phyloP scores from a whole-genome alignment of 495 filamentous ascomycete species.

The Cenococcum geophilum region DNA sequence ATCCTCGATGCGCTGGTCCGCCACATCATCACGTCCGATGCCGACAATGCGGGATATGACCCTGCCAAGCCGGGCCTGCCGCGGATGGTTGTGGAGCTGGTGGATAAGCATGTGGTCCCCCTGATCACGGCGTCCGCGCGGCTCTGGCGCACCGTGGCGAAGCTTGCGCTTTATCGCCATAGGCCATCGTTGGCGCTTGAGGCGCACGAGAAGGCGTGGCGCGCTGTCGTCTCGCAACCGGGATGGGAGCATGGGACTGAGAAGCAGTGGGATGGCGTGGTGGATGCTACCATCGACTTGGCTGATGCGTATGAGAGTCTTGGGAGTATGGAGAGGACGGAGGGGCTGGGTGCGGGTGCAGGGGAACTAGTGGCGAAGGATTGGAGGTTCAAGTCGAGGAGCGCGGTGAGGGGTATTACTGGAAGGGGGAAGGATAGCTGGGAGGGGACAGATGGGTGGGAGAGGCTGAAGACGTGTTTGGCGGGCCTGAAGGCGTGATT shows the following conservation, averaged over 20 bases:
- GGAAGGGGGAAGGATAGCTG: conserved; percentile 76
- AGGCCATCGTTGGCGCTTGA: conserved; percentile 66
- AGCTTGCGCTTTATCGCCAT: conserved; percentile 62
- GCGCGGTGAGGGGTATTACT: conserved; percentile 71
- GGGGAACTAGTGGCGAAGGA: conserved; percentile 49
- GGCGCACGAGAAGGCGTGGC: conserved; percentile 84
- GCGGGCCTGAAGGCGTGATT: conserved; percentile 49
- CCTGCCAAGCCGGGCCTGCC: conserved; percentile 36
- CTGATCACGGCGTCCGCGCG: conserved; percentile 73
- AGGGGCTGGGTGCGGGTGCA: conserved; percentile 40
- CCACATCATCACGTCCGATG: conserved; percentile 50
- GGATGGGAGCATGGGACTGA: conserved; percentile 40
- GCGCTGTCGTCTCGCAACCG: conserved; percentile 50
- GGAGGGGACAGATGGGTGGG: conserved; percentile 72
- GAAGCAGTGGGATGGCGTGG: conserved; percentile 53
- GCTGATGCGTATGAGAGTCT: conserved; percentile 62
- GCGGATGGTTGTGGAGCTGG: conserved; percentile 58
- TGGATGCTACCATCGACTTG: conserved; percentile 58
- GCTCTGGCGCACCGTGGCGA: conserved; percentile 68
- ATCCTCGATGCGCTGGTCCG: conserved; percentile 65
- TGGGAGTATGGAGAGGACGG: conserved; percentile 47
- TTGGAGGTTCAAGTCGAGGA: conserved; percentile 87
- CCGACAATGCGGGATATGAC: conserved; percentile 30
- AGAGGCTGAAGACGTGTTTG: conserved; percentile 52
- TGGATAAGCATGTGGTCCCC: conserved; percentile 66